Percentiles rank a stretch among this genome's conserved stretches.
phyloP scores from a whole-genome alignment of 192 early-diverging fungal genomes.

The Physocladia obscura region DNA sequence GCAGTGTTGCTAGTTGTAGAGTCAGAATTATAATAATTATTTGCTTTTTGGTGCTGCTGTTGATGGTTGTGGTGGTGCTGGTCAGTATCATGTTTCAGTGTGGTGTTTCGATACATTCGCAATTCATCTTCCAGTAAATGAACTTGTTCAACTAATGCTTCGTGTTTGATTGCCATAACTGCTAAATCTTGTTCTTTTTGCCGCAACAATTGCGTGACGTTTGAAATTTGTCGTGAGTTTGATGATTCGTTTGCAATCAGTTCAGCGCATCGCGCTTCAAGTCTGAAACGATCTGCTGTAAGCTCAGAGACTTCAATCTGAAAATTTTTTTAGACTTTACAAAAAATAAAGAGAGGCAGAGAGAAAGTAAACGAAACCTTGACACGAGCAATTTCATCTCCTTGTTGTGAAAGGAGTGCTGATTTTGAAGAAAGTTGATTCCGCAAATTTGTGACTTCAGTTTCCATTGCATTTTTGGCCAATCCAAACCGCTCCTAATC shows the following conservation, averaged over 20 bases:
- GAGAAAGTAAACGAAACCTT: slow-evolving; percentile 31
- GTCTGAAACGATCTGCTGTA: slow-evolving; percentile 33
- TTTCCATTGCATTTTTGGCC: slow-evolving; percentile 51
- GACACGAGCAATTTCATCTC: slow-evolving; percentile 38
- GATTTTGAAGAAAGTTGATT: slow-evolving; percentile 37
- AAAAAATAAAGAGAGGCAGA: neutral
- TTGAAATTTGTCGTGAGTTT: slow-evolving; percentile 34
- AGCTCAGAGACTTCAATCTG: slow-evolving; percentile 45
- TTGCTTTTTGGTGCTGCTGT: neutral
- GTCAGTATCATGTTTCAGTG: slow-evolving; percentile 10
- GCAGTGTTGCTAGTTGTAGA: no score
- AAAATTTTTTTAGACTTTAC: no score
- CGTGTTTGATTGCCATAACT: slow-evolving; percentile 35
- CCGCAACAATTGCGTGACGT: slow-evolving; percentile 29
- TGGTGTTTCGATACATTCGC: slow-evolving; percentile 15
- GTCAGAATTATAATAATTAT: no score
- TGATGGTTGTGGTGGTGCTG: neutral
- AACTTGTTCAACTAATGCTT: slow-evolving; percentile 40
- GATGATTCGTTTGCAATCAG: slow-evolving; percentile 33
- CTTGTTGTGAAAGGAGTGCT: slow-evolving; percentile 13
- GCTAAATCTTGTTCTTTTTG: slow-evolving; percentile 48
- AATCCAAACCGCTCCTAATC: slow-evolving; percentile 39
- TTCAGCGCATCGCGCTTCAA: slow-evolving; percentile 45
- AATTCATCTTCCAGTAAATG: slow-evolving; percentile 44
- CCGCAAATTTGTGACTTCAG: slow-evolving; percentile 39